Conservation (phyloP, 164 flowering plant species). For the Chimonanthus praecox region DNA sequence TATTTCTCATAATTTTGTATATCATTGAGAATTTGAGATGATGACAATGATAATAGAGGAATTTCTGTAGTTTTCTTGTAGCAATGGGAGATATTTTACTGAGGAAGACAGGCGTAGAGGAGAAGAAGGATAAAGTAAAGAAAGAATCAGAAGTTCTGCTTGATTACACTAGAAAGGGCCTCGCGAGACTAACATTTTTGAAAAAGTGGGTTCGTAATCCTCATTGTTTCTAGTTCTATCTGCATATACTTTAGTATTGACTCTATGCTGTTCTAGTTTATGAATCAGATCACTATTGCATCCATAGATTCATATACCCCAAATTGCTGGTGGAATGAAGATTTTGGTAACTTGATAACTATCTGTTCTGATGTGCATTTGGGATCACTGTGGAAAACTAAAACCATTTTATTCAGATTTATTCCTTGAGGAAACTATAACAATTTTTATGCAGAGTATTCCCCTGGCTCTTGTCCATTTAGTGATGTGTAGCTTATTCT, state of each 20-base stretch:
- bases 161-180: constrained; percentile 87
- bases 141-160: constrained; percentile 85
- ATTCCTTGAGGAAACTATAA: background rate
- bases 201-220: constrained; percentile 50
- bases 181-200: constrained; percentile 75
- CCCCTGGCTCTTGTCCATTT: background rate
- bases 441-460: background rate
- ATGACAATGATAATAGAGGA: background rate
- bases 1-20: background rate
- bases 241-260: background rate
- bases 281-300: background rate
- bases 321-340: background rate
- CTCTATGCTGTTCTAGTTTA: background rate
- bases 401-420: background rate
- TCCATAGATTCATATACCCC: background rate
- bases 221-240: background rate
- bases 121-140: constrained; percentile 80
- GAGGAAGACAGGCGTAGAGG: constrained; percentile 86
- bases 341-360: background rate
- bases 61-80: constrained; percentile 62
- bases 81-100: constrained; percentile 88
- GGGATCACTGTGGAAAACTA: background rate
- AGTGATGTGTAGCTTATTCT: background rate
- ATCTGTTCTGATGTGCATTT: background rate
- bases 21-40: background rate